A percentile compares a stretch with the other conserved stretches of the same genome.
phyloP scores from a whole-genome alignment of 768 basidiomycete genomes.

The Podaxis mareebaensis region DNA sequence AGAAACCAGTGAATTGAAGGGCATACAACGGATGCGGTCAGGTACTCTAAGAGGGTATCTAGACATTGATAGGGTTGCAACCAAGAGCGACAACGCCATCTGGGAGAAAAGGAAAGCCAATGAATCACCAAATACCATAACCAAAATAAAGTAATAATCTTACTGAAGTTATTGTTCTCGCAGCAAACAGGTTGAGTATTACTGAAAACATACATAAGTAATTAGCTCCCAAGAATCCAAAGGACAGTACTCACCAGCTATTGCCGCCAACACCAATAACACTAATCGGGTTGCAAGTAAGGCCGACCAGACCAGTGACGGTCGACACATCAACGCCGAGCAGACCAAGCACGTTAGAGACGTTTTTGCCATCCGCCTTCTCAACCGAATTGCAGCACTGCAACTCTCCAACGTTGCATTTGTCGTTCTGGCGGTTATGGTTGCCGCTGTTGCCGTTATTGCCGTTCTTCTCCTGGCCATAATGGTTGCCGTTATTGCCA shows the following conservation, averaged over 20 bases:
- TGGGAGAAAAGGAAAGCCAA: conserved; percentile 9
- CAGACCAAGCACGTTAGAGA: conserved; percentile 17
- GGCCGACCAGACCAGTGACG: conserved; percentile 25
- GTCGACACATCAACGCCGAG: conserved; percentile 19
- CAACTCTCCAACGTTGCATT: conserved; percentile 7
- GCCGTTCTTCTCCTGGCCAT: no score
- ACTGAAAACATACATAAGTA: conserved; percentile 9
- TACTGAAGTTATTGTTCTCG: conserved; percentile 22
- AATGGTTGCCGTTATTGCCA: no score
- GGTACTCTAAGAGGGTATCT: background rate
- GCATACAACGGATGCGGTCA: background rate
- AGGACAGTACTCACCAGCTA: conserved; percentile 24
- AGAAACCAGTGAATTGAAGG: background rate
- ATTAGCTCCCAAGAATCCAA: background rate
- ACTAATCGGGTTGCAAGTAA: conserved; percentile 28
- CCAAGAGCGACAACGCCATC: conserved; percentile 36
- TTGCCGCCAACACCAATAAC: conserved; percentile 22
- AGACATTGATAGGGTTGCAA: conserved; percentile 35
- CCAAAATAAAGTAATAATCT: background rate
- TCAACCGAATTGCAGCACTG: conserved; percentile 10
- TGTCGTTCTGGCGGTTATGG: background rate
- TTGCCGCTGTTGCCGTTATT: background rate
- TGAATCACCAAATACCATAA: background rate
- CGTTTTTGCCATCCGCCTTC: conserved; percentile 16
- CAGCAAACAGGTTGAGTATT: conserved; percentile 23